Base-by-base conservation (phyloP, 768 basidiomycete genomes). In the Hirschioporus abietinus region DNA sequence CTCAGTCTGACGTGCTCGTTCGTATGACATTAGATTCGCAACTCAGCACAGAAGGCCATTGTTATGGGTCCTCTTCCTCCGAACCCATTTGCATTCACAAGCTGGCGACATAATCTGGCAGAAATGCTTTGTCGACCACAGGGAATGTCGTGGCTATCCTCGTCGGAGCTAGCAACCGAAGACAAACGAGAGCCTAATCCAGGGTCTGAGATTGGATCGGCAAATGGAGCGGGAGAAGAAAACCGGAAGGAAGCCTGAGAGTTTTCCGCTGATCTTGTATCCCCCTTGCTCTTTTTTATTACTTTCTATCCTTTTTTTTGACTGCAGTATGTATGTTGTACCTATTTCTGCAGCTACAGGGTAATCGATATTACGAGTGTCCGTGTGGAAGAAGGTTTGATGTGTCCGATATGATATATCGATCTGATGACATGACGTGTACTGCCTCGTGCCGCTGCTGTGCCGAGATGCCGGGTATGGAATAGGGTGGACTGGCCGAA, bases 71-170 rank as follows among this genome's bases (percentile, higher is more conserved):
- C 86, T 1, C 75, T 88, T 2, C 91, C 92, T 30, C 82, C 90
- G 1, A 98, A 96, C 73, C 93, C 95, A 24, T 98, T 96, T 77
- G 89, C 91, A 58, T 90, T 92, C 74, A 88, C 90, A 52, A 88
- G 78, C 58, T 91, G 88, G 86, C 79, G 85, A 69, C 78, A 84
- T 66, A 98, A 98, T 76, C 72, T 94, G 63, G 76, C 84, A 30
- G 87, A 89, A 65, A 84, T 93, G 58, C 77, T 96, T 59, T 96
- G 94, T 77, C 80, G 95, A 42, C 93, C 95, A 0, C 79, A 83
- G 35, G 91, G 92, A 20, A 88, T 83, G 71, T 90, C 92, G 59
- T 97, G 93, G 93, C 75, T 96, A 27, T 81, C 92, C 71, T 83
- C 84, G 5, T 74, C 77, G 35, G 88, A 77, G 24, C 72, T 84